Evolutionary conservation across 192 early-diverging fungal genomes (phyloP), one percentile per base, ranked within the genome.

Genomic region (Jimgerdemannia lactiflua): DNA sequence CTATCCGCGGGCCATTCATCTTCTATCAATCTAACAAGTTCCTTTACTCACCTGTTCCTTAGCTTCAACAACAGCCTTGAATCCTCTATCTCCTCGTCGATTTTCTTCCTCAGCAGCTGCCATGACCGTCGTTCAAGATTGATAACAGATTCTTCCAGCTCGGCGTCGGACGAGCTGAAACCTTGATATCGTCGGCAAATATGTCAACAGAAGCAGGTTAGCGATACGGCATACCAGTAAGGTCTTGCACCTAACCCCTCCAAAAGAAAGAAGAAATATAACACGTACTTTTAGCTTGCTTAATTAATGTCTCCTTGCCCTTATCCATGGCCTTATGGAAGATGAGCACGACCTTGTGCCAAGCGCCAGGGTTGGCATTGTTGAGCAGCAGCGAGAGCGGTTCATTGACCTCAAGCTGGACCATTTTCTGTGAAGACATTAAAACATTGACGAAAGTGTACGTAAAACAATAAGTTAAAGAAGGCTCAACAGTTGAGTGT

Each of bases 61-160:
- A 98, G 85, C 73, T 94, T 91, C 64, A 92, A 86, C 43, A 99
- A 83, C 71, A 98, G 83, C 87, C 91, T 90, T 64, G 89, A 91
- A 79, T 98, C 96, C 0, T 88, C 86, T 10, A 93, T 85, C 73
- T 99, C 97, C 40, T 96, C 92, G 64, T 91, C 88, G 64, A 97
- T 78, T 64, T 87, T 87, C 65, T 91, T 88, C 40, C 89, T 85
- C 66, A 97, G 78, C 2, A 89, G 80, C 42, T 91, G 83, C 97
- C 95, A 97, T 11, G 93, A 89, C 70, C 89, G 84, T 42, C 85
- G 80, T 73, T 91, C 89, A 69, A 90, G 69, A 42, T 86, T 86
- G 59, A 75, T 67, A 3, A 94, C 75, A 54, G 86, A 75, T 43
- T 79, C 74, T 3, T 82, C 75, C 19, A 91, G 80, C 44, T 93